A percentile compares a stretch with the other conserved stretches of the same genome.
Evolutionary conservation across 352 stramenopile species (phyloP).

Genomic region (Globisporangium polare): DNA sequence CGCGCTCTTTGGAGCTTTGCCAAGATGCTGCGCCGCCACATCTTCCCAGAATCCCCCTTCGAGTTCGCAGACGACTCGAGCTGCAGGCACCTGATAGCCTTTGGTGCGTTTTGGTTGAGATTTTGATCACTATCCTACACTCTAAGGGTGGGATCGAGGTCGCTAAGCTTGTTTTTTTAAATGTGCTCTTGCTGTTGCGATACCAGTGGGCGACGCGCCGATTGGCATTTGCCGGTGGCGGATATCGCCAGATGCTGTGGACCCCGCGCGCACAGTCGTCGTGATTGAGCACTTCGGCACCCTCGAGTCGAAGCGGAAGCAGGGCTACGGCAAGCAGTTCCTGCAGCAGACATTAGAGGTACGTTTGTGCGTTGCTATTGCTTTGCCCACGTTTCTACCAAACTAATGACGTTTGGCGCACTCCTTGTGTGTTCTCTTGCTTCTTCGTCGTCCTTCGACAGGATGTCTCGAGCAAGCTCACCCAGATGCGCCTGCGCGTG

Average conservation of each 20-base stretch:
- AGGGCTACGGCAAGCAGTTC: conserved; percentile 48
- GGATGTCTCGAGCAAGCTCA: conserved; percentile 3
- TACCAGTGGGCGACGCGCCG: conserved; percentile 62
- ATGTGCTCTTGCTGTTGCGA: neutral
- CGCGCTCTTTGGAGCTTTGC: conserved; percentile 45
- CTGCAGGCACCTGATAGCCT: conserved; percentile 55
- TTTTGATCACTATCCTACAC: too few species aligned
- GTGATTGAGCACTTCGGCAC: conserved; percentile 63
- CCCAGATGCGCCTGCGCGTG: neutral
- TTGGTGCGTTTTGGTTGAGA: conserved; percentile 43
- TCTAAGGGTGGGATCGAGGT: too few species aligned
- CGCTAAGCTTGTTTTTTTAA: neutral
- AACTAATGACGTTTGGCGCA: too few species aligned
- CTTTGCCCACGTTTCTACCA: neutral
- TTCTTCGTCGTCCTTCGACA: neutral
- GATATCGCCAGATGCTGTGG: conserved; percentile 21
- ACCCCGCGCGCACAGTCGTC: conserved; percentile 34
- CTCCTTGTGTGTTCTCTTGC: too few species aligned
- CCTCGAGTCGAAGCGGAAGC: conserved; percentile 42
- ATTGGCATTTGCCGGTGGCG: conserved; percentile 57
- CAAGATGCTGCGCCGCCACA: conserved; percentile 41
- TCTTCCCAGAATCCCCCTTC: conserved; percentile 30
- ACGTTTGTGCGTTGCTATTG: neutral
- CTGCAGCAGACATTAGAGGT: conserved; percentile 15
- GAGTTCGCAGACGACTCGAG: conserved; percentile 33